A percentile compares a stretch with the other conserved stretches of the same genome.
These are phyloP conservation scores for Mrakia blollopis DNA, from an alignment of 768 basidiomycete genomes.

Conservation along the genomic window DNA sequence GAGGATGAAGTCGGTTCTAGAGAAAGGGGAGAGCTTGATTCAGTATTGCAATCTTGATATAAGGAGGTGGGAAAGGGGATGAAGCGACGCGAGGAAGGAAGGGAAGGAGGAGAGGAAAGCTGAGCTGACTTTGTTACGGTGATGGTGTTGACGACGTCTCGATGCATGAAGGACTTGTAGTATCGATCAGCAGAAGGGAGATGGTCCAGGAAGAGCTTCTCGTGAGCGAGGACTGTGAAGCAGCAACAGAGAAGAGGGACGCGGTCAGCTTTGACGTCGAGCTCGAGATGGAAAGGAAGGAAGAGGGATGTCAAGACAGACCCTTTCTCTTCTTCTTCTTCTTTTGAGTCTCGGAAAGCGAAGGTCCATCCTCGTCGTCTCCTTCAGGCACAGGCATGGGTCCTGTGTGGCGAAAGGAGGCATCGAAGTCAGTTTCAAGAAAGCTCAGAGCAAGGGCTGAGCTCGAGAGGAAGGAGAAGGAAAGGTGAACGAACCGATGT, in stretches of 20 bases:
- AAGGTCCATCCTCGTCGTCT: conserved; percentile 22
- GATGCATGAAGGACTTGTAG: conserved; percentile 96
- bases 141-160: conserved; percentile 82
- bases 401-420: not conserved
- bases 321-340: conserved; percentile 29
- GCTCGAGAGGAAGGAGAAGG: not conserved
- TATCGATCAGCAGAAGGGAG: conserved; percentile 89
- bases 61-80: not conserved
- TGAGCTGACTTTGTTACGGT: conserved; percentile 73
- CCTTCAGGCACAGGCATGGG: conserved; percentile 23
- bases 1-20: conserved; percentile 86
- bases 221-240: conserved; percentile 77
- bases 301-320: not conserved
- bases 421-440: not conserved
- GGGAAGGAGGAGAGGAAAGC: not conserved
- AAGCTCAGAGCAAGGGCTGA: not conserved
- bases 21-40: not conserved
- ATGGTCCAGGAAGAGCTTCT: conserved; percentile 85
- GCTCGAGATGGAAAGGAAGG: not conserved
- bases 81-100: not conserved
- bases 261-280: not conserved
- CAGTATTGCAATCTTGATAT: not conserved
- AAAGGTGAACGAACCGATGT: conserved; percentile 13
- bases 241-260: not conserved
- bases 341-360: conserved; percentile 5